Percentiles rank a stretch among this genome's conserved stretches.
phyloP scores from a whole-genome alignment of 768 basidiomycete genomes.

The Crucibulum laeve region DNA sequence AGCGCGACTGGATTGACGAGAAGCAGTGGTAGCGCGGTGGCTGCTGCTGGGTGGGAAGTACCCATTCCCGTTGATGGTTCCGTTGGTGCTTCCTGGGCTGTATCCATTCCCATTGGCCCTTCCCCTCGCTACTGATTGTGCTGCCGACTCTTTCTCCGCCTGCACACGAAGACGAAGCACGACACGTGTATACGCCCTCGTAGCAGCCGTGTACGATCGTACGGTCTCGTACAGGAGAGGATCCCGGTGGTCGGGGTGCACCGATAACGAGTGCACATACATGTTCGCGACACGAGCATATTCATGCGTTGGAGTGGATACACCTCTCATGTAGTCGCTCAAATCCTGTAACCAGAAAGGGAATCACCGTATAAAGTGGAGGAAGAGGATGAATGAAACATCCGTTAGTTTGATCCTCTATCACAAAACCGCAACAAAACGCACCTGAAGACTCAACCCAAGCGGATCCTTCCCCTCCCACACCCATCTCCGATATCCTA shows the following conservation, averaged over 20 bases:
- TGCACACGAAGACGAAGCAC: conserved; percentile 75
- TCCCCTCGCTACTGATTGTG: conserved; percentile 6
- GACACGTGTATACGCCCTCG: conserved; percentile 76
- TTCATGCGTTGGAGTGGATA: conserved; percentile 70
- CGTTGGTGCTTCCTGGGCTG: neutral
- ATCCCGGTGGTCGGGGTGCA: conserved; percentile 39
- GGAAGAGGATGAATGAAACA: neutral
- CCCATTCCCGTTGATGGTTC: conserved; percentile 5
- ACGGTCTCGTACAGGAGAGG: conserved; percentile 36
- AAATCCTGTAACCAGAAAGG: conserved; percentile 53
- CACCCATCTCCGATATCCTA: conserved; percentile 71
- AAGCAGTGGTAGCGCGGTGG: conserved; percentile 23
- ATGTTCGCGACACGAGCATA: conserved; percentile 57
- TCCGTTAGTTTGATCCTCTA: neutral
- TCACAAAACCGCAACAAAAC: conserved; percentile 15
- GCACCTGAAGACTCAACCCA: conserved; percentile 55
- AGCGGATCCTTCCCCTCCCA: conserved; percentile 61
- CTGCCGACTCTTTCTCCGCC: conserved; percentile 55
- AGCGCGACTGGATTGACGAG: conserved; percentile 55
- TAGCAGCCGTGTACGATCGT: conserved; percentile 51
- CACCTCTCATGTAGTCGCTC: conserved; percentile 74
- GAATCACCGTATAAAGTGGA: conserved; percentile 1
- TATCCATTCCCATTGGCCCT: conserved; percentile 10
- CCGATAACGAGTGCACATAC: conserved; percentile 47
- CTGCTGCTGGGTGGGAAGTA: conserved; percentile 12